Conservation (phyloP, 768 basidiomycete genomes). For the Terana coerulea region DNA sequence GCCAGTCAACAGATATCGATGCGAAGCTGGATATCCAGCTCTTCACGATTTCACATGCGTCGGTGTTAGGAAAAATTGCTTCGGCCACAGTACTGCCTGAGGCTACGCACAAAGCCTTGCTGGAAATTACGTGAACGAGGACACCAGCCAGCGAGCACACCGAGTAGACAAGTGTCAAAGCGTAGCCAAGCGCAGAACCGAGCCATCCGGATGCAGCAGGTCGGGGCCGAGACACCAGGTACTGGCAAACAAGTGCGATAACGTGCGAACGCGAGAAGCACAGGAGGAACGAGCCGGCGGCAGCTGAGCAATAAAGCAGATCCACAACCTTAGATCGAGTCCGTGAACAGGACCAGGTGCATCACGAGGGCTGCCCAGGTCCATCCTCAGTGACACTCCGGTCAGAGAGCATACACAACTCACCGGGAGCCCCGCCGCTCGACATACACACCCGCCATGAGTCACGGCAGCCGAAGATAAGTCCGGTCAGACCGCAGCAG, state of each 20-base stretch:
- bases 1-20: background rate
- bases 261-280: slow-evolving; percentile 14
- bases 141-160: background rate
- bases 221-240: no score
- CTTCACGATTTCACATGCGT: background rate
- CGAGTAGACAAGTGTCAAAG: background rate
- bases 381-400: no score
- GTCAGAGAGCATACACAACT: no score
- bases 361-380: slow-evolving; percentile 9
- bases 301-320: slow-evolving; percentile 8
- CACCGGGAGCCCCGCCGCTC: no score
- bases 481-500: background rate
- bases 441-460: background rate
- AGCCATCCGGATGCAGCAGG: no score
- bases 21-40: background rate
- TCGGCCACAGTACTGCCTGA: no score
- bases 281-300: slow-evolving; percentile 7
- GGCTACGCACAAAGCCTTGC: no score
- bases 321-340: slow-evolving; percentile 9
- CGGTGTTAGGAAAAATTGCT: no score
- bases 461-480: background rate
- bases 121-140: no score
- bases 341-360: background rate
- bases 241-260: slow-evolving; percentile 7
- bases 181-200: no score